Base-by-base conservation (phyloP, 2,329 filamentous ascomycete species). In the Fusarium compactum region DNA sequence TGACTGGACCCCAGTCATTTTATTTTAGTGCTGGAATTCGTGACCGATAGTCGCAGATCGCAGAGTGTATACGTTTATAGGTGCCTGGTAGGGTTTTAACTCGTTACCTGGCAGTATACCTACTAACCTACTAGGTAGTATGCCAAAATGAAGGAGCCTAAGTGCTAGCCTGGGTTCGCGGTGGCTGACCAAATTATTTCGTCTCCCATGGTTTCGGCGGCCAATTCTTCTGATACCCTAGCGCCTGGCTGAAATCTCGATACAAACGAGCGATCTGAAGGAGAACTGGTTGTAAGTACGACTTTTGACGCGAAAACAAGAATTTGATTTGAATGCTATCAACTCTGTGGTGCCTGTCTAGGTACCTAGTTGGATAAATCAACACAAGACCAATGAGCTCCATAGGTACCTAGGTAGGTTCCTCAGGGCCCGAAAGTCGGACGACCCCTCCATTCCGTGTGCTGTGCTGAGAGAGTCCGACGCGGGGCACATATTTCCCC, bases 401-500 rank as follows among this genome's bases (percentile, higher is more conserved):
- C 16, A 34, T 34, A 34, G 27, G 30, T 34, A 18, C 15, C 32
- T 24, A 27, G 2, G 8, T 38, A 18, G 18, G 16, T 38, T 38
- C 32, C 32, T 22, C 25, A 38, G 20, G 32, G 22, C 50, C 22
- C 44, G 30, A 48, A 38, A 48, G 43, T 56, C 30, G 43, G 29
- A 47, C 30, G 44, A 22, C 47, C 55, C 55, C 55, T 58, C 55
- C 27, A 43, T 57, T 46, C 22, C 40, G 20, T 32, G 40, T 29
- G 20, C 14, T 27, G 24, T 41, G 34, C 16, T 38, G 34, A 38
- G 34, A 38, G 34, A 22, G 24, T 20, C 50, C 18, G 62, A 62
- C 70, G 74, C 63, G 74, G 74, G 74, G 74, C 74, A 74, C 65
- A 70, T 38, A 67, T 64, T 65, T 55, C 32, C 66, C 72, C 70